A percentile compares a stretch with the other conserved stretches of the same genome.
phyloP scores from a whole-genome alignment of 768 basidiomycete species.

The Tephrocybe sp. region DNA sequence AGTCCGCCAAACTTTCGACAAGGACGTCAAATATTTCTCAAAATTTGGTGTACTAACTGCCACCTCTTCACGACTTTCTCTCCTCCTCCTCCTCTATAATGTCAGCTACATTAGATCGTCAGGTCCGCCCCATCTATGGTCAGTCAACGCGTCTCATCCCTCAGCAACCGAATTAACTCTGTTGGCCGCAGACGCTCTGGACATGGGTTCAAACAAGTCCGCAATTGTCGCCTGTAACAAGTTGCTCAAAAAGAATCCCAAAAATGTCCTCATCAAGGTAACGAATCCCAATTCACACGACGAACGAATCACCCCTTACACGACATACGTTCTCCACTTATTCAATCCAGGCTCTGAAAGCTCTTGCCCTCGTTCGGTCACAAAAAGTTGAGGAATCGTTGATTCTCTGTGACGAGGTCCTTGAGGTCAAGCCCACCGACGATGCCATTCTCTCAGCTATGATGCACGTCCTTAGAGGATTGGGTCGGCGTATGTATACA shows the following conservation, averaged over 20 bases:
- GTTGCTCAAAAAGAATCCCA: slow-evolving; percentile 82
- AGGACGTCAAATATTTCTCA: background rate
- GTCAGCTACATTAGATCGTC: slow-evolving; percentile 72
- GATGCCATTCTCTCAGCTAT: slow-evolving; percentile 76
- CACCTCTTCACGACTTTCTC: background rate
- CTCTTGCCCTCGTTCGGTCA: slow-evolving; percentile 78
- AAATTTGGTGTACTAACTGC: slow-evolving; percentile 7
- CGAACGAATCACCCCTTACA: slow-evolving; percentile 5
- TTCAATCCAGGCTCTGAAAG: slow-evolving; percentile 68
- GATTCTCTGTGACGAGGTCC: slow-evolving; percentile 75
- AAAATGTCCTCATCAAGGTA: slow-evolving; percentile 72
- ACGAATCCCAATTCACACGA: slow-evolving; percentile 12
- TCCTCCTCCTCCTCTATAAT: slow-evolving; percentile 25
- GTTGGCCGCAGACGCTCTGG: slow-evolving; percentile 66
- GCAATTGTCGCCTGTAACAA: slow-evolving; percentile 87
- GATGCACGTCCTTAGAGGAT: slow-evolving; percentile 79
- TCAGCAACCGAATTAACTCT: background rate
- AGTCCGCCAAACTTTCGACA: slow-evolving; percentile 1
- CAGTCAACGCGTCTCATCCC: slow-evolving; percentile 20
- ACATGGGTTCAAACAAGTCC: slow-evolving; percentile 84
- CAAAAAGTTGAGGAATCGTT: slow-evolving; percentile 88
- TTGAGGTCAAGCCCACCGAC: slow-evolving; percentile 69
- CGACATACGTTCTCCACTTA: too few species aligned
- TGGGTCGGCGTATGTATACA: slow-evolving; percentile 59
- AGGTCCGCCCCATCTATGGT: slow-evolving; percentile 88